Percentiles rank a stretch among this genome's conserved stretches.
These are phyloP conservation scores for Colletotrichum lini DNA, from an alignment of 2,329 filamentous ascomycete species.

Conservation along the genomic window DNA sequence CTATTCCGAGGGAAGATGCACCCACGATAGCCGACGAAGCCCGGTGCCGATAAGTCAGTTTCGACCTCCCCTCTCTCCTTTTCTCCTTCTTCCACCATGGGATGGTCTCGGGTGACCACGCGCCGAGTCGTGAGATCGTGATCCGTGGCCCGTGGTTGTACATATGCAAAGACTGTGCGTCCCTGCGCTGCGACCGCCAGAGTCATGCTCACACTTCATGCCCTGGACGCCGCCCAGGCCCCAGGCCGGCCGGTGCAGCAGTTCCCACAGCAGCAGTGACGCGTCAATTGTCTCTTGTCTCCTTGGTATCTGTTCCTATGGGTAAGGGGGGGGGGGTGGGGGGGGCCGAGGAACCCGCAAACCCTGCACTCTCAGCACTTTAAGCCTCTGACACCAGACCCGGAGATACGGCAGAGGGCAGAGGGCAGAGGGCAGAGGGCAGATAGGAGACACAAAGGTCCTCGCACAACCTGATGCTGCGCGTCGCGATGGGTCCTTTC, in stretches of 20 bases:
- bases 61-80: slow-evolving; percentile 8
- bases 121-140: not conserved
- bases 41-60: slow-evolving; percentile 34
- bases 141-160: slow-evolving; percentile 1
- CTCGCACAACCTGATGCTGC: too few relatives aligned
- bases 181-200: not conserved
- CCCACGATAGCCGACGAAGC: slow-evolving; percentile 31
- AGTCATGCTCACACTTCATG: not conserved
- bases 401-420: not conserved
- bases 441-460: not conserved
- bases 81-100: not conserved
- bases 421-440: too few relatives aligned
- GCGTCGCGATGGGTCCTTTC: not conserved
- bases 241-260: slow-evolving; percentile 10
- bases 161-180: not conserved
- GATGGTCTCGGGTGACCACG: not conserved
- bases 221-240: slow-evolving; percentile 23
- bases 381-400: not conserved
- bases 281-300: slow-evolving; percentile 13
- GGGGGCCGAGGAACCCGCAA: not conserved
- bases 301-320: not conserved
- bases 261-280: slow-evolving; percentile 1
- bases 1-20: slow-evolving; percentile 32
- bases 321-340: not conserved
- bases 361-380: not conserved